Evolutionary conservation across 768 basidiomycete species (phyloP).

Genomic region (Mycena filopes): DNA sequence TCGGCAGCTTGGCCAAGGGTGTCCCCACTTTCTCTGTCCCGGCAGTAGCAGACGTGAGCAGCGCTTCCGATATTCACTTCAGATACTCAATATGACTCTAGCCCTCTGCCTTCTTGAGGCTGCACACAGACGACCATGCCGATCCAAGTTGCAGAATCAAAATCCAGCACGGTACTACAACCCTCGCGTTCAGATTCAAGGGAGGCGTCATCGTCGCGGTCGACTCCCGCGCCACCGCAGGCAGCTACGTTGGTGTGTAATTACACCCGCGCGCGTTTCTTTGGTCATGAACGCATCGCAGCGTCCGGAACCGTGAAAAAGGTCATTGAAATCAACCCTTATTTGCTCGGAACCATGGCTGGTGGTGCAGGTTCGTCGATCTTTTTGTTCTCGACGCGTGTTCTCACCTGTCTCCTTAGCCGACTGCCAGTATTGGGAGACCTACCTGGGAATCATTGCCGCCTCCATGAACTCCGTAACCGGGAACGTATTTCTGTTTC

Average conservation of each 20-base stretch:
- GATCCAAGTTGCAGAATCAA: conserved; percentile 96
- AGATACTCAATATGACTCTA: conserved; percentile 43
- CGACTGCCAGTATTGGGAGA: conserved; percentile 98
- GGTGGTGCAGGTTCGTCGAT: conserved; percentile 88
- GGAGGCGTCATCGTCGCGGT: conserved; percentile 99
- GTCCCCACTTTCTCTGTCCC: conserved; percentile 80
- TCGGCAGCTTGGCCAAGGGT: conserved; percentile 78
- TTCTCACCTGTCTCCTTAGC: conserved; percentile 55
- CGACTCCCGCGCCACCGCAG: conserved; percentile 97
- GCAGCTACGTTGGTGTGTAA: conserved; percentile 91
- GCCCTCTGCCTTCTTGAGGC: conserved; percentile 90
- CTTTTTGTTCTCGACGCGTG: neutral
- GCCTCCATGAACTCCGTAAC: conserved; percentile 96
- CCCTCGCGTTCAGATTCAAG: conserved; percentile 94
- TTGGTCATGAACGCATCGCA: conserved; percentile 44
- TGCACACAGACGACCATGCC: conserved; percentile 96
- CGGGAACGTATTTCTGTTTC: conserved; percentile 98
- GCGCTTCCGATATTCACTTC: neutral
- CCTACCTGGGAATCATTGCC: conserved; percentile 98
- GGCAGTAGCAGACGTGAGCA: conserved; percentile 78
- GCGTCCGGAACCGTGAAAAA: conserved; percentile 99
- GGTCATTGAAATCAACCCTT: conserved; percentile 99
- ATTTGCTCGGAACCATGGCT: conserved; percentile 99
- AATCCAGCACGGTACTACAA: conserved; percentile 98
- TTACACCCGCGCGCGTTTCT: neutral